Evolutionary conservation across 441 rosid genomes (phyloP).

Genomic region (Isatis lusitanica): DNA sequence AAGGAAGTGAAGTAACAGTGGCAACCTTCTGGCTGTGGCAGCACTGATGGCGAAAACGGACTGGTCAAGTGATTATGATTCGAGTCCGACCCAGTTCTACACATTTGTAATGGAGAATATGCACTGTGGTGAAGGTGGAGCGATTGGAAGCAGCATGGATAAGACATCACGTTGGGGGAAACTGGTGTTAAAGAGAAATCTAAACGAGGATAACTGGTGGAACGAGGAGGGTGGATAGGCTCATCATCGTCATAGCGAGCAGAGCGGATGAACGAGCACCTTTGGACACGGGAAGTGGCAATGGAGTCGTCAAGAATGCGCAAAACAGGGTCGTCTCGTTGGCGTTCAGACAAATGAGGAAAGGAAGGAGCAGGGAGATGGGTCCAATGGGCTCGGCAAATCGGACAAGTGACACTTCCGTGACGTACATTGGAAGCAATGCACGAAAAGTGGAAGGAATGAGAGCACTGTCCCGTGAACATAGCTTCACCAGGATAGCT

Average conservation of each 20-base stretch:
- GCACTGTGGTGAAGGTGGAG: conserved; percentile 23
- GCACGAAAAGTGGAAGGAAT: conserved; percentile 78
- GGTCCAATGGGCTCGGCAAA: conserved; percentile 92
- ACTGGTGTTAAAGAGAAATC: conserved; percentile 50
- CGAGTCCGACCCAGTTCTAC: not conserved
- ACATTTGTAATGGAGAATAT: conserved; percentile 37
- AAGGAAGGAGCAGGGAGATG: conserved; percentile 71
- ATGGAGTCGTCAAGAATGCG: conserved; percentile 73
- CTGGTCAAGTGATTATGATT: not conserved
- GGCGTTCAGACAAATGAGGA: conserved; percentile 39
- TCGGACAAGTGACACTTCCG: conserved; percentile 82
- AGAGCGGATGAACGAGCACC: conserved; percentile 69
- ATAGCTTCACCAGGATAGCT: conserved; percentile 40
- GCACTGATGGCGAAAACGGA: conserved; percentile 36
- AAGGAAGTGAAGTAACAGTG: conserved; percentile 28
- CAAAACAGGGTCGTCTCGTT: conserved; percentile 54
- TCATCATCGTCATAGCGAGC: conserved; percentile 85
- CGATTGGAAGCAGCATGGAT: conserved; percentile 35
- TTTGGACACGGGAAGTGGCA: conserved; percentile 49
- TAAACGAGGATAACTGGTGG: conserved; percentile 48
- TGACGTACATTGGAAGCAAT: conserved; percentile 85
- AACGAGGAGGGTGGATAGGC: conserved; percentile 60
- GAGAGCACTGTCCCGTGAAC: conserved; percentile 87
- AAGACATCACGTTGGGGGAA: conserved; percentile 40
- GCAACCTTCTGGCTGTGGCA: conserved; percentile 34